Conservation (phyloP, 768 basidiomycete species). For the Phanerochaete sordida region DNA sequence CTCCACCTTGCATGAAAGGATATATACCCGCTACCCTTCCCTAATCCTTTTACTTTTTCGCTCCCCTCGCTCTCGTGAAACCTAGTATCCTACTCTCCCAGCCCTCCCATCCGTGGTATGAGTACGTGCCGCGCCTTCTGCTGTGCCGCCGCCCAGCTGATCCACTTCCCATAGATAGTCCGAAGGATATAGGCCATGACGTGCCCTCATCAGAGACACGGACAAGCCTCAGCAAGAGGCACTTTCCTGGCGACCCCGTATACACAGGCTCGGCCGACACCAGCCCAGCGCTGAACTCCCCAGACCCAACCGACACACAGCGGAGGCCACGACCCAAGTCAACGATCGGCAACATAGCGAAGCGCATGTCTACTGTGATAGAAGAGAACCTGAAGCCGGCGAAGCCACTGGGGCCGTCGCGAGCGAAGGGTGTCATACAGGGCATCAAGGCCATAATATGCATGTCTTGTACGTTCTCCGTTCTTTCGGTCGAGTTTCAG, state of each 20-base stretch:
- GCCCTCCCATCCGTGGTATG: too few species aligned
- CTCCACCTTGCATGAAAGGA: too few species aligned
- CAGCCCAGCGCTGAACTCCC: neutral
- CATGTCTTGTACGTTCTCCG: constrained; percentile 49
- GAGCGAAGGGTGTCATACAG: constrained; percentile 30
- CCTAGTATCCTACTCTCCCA: too few species aligned
- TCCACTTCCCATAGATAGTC: too few species aligned
- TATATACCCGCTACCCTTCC: too few species aligned
- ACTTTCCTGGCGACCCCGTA: neutral
- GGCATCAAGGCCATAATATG: constrained; percentile 52
- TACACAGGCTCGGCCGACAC: neutral
- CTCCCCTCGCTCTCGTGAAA: too few species aligned
- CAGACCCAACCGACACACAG: neutral
- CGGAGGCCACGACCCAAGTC: neutral
- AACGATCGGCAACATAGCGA: neutral
- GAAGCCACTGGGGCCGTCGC: constrained; percentile 37
- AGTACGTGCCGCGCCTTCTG: too few species aligned
- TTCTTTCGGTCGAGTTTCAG: neutral
- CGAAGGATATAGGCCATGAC: too few species aligned
- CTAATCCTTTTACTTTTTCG: too few species aligned
- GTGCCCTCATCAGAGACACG: neutral
- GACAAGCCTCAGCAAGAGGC: neutral
- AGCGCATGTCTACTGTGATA: neutral
- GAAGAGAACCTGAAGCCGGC: constrained; percentile 11
- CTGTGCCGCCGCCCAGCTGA: too few species aligned